Conservation (phyloP, 1,139 yeast species). For the Debaryomyces psychrophilus region DNA sequence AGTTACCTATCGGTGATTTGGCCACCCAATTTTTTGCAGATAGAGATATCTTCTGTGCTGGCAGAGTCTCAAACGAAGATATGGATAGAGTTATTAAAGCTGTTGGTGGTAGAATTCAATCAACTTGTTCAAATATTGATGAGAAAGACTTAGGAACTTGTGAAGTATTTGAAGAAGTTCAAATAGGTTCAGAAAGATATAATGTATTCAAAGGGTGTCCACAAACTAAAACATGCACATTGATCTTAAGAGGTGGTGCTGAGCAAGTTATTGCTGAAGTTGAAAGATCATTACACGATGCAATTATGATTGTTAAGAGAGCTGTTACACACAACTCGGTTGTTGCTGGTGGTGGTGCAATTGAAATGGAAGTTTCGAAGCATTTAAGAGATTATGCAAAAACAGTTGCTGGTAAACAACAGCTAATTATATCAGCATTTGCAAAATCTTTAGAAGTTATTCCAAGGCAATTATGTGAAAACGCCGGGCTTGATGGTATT, state of each 20-base stretch:
- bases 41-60: conserved; percentile 95
- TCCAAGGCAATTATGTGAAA: conserved; percentile 96
- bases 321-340: conserved; percentile 84
- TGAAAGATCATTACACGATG: conserved; percentile 96
- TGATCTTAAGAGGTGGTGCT: conserved; percentile 94
- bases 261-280: conserved; percentile 99
- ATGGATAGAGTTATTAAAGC: conserved; percentile 92
- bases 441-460: conserved; percentile 94
- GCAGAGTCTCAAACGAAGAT: conserved; percentile 87
- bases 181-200: conserved; percentile 93
- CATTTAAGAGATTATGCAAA: conserved; percentile 84
- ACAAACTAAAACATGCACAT: conserved; percentile 88
- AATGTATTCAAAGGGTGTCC: conserved; percentile 93
- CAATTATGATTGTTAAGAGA: conserved; percentile 96
- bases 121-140: conserved; percentile 81
- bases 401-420: conserved; percentile 94
- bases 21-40: conserved; percentile 99
- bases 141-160: conserved; percentile 81
- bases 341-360: conserved; percentile 99
- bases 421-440: conserved; percentile 84
- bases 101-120: conserved; percentile 89
- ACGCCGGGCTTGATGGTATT: conserved; percentile 96
- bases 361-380: conserved; percentile 94
- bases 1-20: conserved; percentile 95
- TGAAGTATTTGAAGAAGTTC: conserved; percentile 83